These are phyloP conservation scores for Gossypium stocksii DNA, from an alignment of 345 rosid species.

Conservation along the genomic window DNA sequence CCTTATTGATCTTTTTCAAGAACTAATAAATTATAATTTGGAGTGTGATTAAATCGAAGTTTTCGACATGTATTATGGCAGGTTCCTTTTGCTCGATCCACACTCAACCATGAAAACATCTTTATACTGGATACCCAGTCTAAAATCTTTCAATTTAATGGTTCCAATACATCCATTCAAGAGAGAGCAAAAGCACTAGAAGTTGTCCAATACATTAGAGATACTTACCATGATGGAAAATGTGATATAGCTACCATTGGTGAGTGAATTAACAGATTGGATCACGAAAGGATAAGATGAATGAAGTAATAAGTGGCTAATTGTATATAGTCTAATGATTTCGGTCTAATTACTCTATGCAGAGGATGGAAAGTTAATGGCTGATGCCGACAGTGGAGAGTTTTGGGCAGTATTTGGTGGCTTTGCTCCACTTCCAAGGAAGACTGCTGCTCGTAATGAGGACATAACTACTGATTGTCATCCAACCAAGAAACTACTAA, in stretches of 20 bases:
- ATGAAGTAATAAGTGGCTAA: background rate
- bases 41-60: background rate
- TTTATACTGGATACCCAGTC: constrained; percentile 91
- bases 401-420: constrained; percentile 99
- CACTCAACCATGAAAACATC: constrained; percentile 93
- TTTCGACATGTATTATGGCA: constrained; percentile 30
- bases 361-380: constrained; percentile 99
- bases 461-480: constrained; percentile 41
- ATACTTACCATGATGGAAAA: constrained; percentile 91
- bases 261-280: constrained; percentile 37
- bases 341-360: constrained; percentile 22
- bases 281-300: background rate
- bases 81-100: constrained; percentile 91
- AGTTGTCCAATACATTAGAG: constrained; percentile 94
- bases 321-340: constrained; percentile 1
- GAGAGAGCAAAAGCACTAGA: constrained; percentile 99
- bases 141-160: constrained; percentile 93
- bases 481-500: constrained; percentile 44
- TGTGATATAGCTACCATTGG: constrained; percentile 94
- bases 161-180: constrained; percentile 92
- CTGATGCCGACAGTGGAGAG: constrained; percentile 97
- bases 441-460: constrained; percentile 48
- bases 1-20: background rate
- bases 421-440: constrained; percentile 97
- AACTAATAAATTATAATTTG: background rate